These are phyloP conservation scores for Backusella circina DNA, from an alignment of 192 early-diverging fungal genomes.

Conservation along the genomic window DNA sequence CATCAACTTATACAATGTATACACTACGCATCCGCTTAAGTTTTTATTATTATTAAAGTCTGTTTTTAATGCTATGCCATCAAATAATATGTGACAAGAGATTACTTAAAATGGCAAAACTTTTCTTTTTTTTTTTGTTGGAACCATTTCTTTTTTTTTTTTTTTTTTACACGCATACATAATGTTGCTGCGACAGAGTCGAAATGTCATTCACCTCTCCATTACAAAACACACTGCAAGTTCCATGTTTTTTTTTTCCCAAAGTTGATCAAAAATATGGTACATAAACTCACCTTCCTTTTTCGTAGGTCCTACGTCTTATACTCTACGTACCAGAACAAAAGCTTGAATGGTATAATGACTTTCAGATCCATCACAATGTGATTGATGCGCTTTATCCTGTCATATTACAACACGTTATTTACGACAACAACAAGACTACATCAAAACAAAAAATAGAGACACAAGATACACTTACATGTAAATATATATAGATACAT, in stretches of 20 bases:
- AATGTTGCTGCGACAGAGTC: neutral
- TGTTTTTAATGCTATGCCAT: too few relatives aligned
- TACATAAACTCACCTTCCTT: neutral
- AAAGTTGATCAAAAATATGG: neutral
- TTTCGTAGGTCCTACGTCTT: neutral
- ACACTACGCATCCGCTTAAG: too few relatives aligned
- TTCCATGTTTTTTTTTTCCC: too few relatives aligned
- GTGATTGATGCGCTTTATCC: neutral
- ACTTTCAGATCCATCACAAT: neutral
- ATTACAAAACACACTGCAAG: slow-evolving; percentile 6
- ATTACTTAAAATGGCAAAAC: neutral
- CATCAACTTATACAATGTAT: too few relatives aligned
- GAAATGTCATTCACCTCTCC: neutral
- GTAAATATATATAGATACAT: neutral
- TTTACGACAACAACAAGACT: neutral
- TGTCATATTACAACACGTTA: neutral
- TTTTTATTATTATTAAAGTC: too few relatives aligned
- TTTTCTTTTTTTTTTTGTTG: neutral
- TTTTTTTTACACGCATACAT: neutral
- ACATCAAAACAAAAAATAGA: neutral
- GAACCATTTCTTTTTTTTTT: neutral
- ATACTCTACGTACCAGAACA: neutral
- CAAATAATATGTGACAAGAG: too few relatives aligned
- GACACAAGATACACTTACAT: neutral
- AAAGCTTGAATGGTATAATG: slow-evolving; percentile 8